Percentiles rank a stretch among this genome's conserved stretches.
These are phyloP conservation scores for Botryotinia convoluta DNA, from an alignment of 2,329 filamentous ascomycete genomes.

Conservation along the genomic window DNA sequence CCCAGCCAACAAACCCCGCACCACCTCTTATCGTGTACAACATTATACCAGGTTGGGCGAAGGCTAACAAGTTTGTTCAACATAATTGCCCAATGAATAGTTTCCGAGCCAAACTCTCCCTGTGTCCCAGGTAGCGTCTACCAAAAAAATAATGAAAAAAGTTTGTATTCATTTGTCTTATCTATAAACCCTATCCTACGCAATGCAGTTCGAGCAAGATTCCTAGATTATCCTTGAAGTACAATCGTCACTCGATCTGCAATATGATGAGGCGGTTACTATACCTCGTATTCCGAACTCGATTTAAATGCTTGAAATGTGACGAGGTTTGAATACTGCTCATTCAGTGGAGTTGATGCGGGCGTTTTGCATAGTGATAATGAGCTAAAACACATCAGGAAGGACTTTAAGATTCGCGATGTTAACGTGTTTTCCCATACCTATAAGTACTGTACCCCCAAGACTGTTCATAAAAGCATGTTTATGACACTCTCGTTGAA, in stretches of 20 bases:
- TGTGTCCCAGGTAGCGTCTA: neutral
- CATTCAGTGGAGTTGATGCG: neutral
- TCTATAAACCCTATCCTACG: neutral
- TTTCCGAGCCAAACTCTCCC: neutral
- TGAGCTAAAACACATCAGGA: constrained; percentile 16
- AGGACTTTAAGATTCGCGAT: constrained; percentile 1
- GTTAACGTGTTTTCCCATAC: neutral
- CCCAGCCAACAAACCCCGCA: neutral
- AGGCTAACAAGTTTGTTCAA: neutral
- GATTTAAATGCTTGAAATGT: neutral
- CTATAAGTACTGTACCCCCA: constrained; percentile 6
- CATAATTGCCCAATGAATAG: neutral
- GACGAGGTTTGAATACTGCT: neutral
- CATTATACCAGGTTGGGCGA: neutral
- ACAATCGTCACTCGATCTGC: constrained; percentile 8
- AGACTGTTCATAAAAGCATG: neutral
- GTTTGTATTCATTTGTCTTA: neutral
- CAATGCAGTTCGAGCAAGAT: neutral
- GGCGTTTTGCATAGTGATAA: neutral
- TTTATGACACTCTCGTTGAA: neutral
- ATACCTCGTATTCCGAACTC: neutral
- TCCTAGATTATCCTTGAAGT: neutral
- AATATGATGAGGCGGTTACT: neutral
- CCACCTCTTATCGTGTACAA: neutral
- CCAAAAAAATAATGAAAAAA: neutral